Evolutionary conservation across 108 stramenopile genomes (phyloP).

Genomic region (Schizochytrium sp.): DNA sequence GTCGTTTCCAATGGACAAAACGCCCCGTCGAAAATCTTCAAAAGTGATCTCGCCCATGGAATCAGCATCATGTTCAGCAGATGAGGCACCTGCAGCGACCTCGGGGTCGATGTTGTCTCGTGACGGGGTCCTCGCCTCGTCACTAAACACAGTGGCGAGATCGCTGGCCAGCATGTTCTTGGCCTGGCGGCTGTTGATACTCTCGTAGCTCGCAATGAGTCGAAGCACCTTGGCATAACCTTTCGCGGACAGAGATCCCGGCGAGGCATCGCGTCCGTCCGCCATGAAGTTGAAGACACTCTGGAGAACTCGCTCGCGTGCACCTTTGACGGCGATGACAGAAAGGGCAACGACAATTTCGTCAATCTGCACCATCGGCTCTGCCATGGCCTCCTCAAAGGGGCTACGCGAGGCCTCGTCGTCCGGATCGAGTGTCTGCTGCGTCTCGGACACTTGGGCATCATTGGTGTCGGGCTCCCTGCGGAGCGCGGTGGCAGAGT

Average conservation of each 20-base stretch:
- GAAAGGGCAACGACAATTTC: neutral
- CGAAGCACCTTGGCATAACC: neutral
- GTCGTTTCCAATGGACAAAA: neutral
- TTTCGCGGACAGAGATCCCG: neutral
- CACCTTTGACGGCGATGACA: neutral
- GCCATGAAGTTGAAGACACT: neutral
- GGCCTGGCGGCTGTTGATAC: neutral
- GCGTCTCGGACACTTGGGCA: neutral
- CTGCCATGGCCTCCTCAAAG: neutral
- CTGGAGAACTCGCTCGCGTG: slow-evolving; percentile 11
- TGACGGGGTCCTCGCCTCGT: neutral
- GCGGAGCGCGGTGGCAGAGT: too few relatives aligned
- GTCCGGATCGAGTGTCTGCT: neutral
- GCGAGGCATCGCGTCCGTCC: neutral
- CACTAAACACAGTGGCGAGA: neutral
- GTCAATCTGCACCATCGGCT: neutral
- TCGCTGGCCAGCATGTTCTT: neutral
- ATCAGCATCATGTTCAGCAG: neutral
- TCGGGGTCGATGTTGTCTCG: neutral
- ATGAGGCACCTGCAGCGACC: neutral
- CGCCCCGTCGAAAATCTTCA: neutral
- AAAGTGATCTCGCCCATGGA: neutral
- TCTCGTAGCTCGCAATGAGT: neutral
- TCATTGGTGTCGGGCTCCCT: too few relatives aligned
- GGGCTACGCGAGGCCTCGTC: neutral